These are phyloP conservation scores for Xylariaceae sp. DNA, from an alignment of 2,329 filamentous ascomycete genomes.

Conservation along the genomic window DNA sequence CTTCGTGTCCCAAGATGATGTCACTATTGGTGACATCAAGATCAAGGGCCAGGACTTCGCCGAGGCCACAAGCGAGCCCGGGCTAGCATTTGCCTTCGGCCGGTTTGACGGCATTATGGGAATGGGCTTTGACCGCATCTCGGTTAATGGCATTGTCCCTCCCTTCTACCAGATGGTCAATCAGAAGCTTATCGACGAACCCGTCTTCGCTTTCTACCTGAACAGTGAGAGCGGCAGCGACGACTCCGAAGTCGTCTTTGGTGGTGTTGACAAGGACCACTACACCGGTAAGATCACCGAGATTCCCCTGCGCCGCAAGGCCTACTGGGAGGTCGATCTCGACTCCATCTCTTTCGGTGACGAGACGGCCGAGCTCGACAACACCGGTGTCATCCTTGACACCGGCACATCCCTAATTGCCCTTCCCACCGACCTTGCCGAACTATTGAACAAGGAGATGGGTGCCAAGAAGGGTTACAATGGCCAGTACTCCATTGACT, in stretches of 20 bases:
- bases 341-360: conserved; percentile 86
- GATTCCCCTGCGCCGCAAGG: conserved; percentile 94
- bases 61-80: conserved; percentile 92
- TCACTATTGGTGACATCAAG: conserved; percentile 83
- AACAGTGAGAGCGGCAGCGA: conserved; percentile 62
- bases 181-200: conserved; percentile 83
- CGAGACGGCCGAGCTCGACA: conserved; percentile 79
- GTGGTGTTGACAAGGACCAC: conserved; percentile 78
- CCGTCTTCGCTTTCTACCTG: conserved; percentile 95
- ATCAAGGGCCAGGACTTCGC: conserved; percentile 91
- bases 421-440: conserved; percentile 82
- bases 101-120: conserved; percentile 96
- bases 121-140: conserved; percentile 89
- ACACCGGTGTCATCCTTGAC: conserved; percentile 95
- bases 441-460: conserved; percentile 96
- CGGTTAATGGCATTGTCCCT: conserved; percentile 91
- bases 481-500: conserved; percentile 94
- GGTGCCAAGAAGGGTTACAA: conserved; percentile 97
- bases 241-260: conserved; percentile 83
- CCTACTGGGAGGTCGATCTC: conserved; percentile 99
- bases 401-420: conserved; percentile 97
- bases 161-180: conserved; percentile 96
- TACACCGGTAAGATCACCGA: conserved; percentile 81
- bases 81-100: conserved; percentile 95
- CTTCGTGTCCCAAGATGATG: conserved; percentile 82